phyloP scores from a whole-genome alignment of 1,139 yeast genomes.

The Sugiyamaella japonica region DNA sequence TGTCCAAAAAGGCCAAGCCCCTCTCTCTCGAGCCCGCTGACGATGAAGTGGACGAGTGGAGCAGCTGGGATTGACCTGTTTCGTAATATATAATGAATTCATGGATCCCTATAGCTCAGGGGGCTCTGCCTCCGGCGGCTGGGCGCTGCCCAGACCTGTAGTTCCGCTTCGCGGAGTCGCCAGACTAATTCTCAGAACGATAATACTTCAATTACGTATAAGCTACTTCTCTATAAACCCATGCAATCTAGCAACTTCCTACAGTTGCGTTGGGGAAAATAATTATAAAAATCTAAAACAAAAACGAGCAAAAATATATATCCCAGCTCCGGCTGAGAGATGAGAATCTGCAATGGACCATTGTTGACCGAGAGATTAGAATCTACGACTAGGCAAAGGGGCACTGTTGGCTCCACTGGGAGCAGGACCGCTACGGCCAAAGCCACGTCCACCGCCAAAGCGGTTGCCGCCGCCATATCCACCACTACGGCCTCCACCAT shows the following conservation, averaged over 20 bases:
- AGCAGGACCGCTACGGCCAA: slow-evolving; percentile 21
- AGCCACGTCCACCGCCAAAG: slow-evolving; percentile 36
- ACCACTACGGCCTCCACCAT: slow-evolving; percentile 40
- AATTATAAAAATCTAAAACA: slow-evolving; percentile 12
- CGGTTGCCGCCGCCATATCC: slow-evolving; percentile 34
- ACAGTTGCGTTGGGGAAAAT: not conserved
- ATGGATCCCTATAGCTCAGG: too few relatives aligned
- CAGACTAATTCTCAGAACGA: not conserved
- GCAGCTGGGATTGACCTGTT: slow-evolving; percentile 29
- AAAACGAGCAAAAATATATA: not conserved
- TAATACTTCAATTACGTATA: not conserved
- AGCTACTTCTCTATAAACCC: slow-evolving; percentile 3
- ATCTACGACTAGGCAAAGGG: slow-evolving; percentile 32
- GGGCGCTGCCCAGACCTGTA: too few relatives aligned
- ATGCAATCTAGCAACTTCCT: not conserved
- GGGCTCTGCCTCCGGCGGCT: too few relatives aligned
- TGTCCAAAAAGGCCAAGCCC: slow-evolving; percentile 17
- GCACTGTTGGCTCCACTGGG: slow-evolving; percentile 35
- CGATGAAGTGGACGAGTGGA: slow-evolving; percentile 31
- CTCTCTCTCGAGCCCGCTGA: slow-evolving; percentile 29
- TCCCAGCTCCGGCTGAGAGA: too few relatives aligned
- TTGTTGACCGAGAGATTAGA: slow-evolving; percentile 29
- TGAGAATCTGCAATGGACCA: slow-evolving; percentile 35
- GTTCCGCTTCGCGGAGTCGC: not conserved
- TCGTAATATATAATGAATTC: not conserved